Conservation (phyloP, 805 yeast genomes). For the Wickerhamomyces rabaulensis region DNA sequence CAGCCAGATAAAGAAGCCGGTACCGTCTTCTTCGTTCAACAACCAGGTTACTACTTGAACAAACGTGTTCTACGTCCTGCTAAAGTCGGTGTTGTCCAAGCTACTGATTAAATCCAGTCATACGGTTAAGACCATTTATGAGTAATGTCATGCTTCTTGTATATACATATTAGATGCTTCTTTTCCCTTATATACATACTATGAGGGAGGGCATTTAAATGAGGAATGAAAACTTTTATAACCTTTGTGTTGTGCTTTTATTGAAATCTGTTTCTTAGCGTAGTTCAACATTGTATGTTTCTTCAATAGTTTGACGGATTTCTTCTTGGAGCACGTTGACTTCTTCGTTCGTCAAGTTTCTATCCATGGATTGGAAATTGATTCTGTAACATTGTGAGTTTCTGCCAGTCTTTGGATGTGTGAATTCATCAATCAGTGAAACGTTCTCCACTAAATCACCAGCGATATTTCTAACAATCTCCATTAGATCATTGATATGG, state of each 20-base stretch:
- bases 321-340: constrained; percentile 66
- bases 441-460: constrained; percentile 91
- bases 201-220: background rate
- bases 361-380: constrained; percentile 93
- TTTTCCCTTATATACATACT: background rate
- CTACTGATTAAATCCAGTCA: constrained; percentile 15
- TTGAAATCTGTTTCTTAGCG: constrained; percentile 25
- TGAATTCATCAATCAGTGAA: constrained; percentile 70
- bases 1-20: constrained; percentile 52
- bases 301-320: constrained; percentile 54
- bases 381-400: constrained; percentile 84
- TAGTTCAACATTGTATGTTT: constrained; percentile 52
- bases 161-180: constrained; percentile 1
- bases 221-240: background rate
- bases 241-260: background rate
- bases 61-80: constrained; percentile 52
- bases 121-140: background rate
- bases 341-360: constrained; percentile 82
- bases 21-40: constrained; percentile 50
- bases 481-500: constrained; percentile 93
- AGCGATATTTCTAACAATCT: constrained; percentile 75
- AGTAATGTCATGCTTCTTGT: constrained; percentile 5
- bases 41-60: constrained; percentile 46
- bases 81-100: constrained; percentile 51
- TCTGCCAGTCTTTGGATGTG: constrained; percentile 75